Conservation (phyloP, 2,329 filamentous ascomycete species). For the Tolypocladium album region DNA sequence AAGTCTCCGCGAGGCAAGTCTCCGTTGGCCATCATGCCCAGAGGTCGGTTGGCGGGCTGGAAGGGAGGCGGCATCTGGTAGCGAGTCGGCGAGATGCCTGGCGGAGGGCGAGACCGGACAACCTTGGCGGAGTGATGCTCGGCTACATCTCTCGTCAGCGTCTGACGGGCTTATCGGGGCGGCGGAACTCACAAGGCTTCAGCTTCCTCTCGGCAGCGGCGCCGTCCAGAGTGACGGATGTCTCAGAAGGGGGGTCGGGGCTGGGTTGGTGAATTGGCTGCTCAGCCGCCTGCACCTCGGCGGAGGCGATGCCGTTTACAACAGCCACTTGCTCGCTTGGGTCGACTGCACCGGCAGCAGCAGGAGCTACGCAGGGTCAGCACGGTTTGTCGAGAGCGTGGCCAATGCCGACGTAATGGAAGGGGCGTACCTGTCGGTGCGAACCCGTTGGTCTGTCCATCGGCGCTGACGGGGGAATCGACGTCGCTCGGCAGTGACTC, state of each 20-base stretch:
- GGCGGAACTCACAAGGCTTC: constrained; percentile 6
- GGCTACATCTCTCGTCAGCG: constrained; percentile 5
- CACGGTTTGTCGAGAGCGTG: neutral
- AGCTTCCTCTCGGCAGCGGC: constrained; percentile 2
- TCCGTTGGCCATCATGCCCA: constrained; percentile 19
- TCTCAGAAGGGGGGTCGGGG: constrained; percentile 4
- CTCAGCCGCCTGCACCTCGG: constrained; percentile 1
- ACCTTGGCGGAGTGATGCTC: constrained; percentile 7
- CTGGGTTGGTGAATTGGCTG: neutral
- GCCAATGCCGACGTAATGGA: neutral
- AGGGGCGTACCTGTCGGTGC: constrained; percentile 1
- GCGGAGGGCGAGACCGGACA: constrained; percentile 15
- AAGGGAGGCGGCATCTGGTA: constrained; percentile 35
- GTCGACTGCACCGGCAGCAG: neutral
- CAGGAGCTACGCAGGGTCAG: neutral
- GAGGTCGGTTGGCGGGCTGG: constrained; percentile 21
- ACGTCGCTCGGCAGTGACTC: neutral
- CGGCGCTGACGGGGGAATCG: neutral
- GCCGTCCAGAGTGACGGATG: neutral
- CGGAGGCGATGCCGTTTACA: neutral
- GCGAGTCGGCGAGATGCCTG: constrained; percentile 20
- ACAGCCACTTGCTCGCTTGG: neutral
- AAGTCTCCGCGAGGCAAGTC: constrained; percentile 21
- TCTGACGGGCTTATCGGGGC: neutral
- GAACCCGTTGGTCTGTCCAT: neutral